Evolutionary conservation across 1,284 basidiomycete genomes (phyloP).

Genomic region (Bondarzewia mesenterica): DNA sequence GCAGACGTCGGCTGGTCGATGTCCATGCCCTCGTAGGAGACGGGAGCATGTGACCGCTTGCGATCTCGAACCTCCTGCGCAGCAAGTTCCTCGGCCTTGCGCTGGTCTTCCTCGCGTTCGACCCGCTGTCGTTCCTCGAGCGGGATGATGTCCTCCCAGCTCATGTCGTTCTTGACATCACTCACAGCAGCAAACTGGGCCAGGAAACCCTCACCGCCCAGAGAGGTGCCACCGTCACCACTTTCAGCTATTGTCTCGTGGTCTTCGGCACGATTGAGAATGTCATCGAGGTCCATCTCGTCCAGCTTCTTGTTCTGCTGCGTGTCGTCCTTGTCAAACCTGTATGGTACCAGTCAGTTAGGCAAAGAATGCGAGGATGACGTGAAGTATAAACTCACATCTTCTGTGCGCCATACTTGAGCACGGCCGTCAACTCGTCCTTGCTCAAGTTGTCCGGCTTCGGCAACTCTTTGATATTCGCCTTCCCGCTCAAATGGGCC

Average conservation of each 20-base stretch:
- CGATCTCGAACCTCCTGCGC: slow-evolving; percentile 63
- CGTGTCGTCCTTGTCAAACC: slow-evolving; percentile 94
- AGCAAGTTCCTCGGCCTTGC: slow-evolving; percentile 58
- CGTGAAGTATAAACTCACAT: slow-evolving; percentile 50
- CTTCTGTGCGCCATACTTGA: slow-evolving; percentile 98
- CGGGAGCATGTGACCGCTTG: slow-evolving; percentile 79
- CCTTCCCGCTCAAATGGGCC: slow-evolving; percentile 85
- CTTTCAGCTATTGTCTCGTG: slow-evolving; percentile 87
- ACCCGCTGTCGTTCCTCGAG: slow-evolving; percentile 84
- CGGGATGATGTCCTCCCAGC: slow-evolving; percentile 99
- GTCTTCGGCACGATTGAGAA: slow-evolving; percentile 93
- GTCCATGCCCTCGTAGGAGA: slow-evolving; percentile 90
- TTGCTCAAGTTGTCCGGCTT: slow-evolving; percentile 91
- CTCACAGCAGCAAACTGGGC: slow-evolving; percentile 94
- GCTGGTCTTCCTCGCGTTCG: slow-evolving; percentile 77
- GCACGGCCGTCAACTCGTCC: slow-evolving; percentile 95
- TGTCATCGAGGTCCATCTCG: slow-evolving; percentile 98
- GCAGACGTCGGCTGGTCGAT: slow-evolving; percentile 62
- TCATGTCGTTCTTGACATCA: slow-evolving; percentile 97
- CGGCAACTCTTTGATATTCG: slow-evolving; percentile 56
- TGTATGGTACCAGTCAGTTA: slow-evolving; percentile 22
- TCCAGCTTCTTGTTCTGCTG: slow-evolving; percentile 95
- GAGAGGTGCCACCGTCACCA: slow-evolving; percentile 75
- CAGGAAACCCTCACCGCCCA: slow-evolving; percentile 96
- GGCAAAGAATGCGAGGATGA: slow-evolving; percentile 10